A percentile compares a stretch with the other conserved stretches of the same genome.
Evolutionary conservation across 2,329 filamentous ascomycete genomes (phyloP).

Genomic region (Aspergillus brasiliensis): DNA sequence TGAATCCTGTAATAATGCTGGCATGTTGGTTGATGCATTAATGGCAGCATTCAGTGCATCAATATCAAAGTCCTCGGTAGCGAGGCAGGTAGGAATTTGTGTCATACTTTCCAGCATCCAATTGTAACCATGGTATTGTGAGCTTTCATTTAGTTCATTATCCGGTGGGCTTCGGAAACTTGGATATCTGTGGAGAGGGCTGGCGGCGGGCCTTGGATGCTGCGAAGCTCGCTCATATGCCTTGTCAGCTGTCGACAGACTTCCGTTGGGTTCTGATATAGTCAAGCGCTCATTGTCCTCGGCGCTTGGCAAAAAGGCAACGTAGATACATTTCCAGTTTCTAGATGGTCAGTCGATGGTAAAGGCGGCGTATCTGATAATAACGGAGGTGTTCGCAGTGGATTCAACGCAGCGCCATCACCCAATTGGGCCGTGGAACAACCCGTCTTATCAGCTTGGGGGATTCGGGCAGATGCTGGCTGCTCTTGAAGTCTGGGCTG

Average conservation of each 20-base stretch:
- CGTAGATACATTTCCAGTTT: background rate
- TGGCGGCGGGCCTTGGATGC: too few relatives aligned
- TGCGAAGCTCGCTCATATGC: background rate
- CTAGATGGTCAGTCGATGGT: background rate
- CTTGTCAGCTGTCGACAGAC: background rate
- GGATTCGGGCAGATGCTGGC: background rate
- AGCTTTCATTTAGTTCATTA: background rate
- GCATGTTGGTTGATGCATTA: slow-evolving; percentile 5
- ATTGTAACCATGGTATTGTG: background rate
- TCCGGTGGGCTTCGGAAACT: background rate
- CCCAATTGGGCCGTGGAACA: background rate
- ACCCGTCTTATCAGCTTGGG: background rate
- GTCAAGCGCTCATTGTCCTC: background rate
- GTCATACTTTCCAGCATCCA: slow-evolving; percentile 11
- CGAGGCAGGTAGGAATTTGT: slow-evolving; percentile 23
- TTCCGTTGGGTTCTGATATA: background rate
- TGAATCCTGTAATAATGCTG: background rate
- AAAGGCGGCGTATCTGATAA: background rate
- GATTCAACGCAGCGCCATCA: background rate
- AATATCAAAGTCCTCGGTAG: slow-evolving; percentile 26
- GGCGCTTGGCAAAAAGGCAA: too few relatives aligned
- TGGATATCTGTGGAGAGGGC: too few relatives aligned
- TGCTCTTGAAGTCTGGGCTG: background rate
- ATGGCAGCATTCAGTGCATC: slow-evolving; percentile 21
- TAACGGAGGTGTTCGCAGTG: background rate